Base-by-base conservation (phyloP, 305 asterid genomes). In the Nicotiana rustica region DNA sequence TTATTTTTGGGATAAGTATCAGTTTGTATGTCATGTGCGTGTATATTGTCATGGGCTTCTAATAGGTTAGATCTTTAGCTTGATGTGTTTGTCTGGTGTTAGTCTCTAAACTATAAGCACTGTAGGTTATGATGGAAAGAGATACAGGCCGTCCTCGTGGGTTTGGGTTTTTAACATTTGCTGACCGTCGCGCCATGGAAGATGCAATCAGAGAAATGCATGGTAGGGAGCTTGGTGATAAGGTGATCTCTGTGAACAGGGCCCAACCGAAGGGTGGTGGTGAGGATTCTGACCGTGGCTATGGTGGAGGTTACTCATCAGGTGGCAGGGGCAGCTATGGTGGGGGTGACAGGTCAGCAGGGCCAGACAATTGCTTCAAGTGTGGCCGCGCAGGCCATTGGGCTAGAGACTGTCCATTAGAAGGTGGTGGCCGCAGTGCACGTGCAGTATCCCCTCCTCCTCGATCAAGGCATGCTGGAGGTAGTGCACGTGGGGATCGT, bases 131-230 rank as follows among this genome's bases (percentile, higher is more conserved):
- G 98, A 88, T 92, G 86, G 99, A 97, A 88, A 91, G 97, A 88
- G 98, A 93, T 60, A 91, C 99, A 19, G 99, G 98, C 21, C 97
- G 97, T 70, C 99, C 99, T 67, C 97, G 99, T 76, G 99, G 99
- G 81, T 97, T 97, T 88, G 99, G 99, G 41, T 95, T 95, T 89
- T 83, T 97, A 85, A 95, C 99, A 44, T 97, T 95, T 90, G 92
- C 94, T 76, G 99, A 97, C 82, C 94, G 94, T 59, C 91, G 97
- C 33, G 93, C 95, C 25, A 93, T 97, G 99, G 99, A 97, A 41
- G 96, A 92, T 79, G 96, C 99, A 21, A 97, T 97, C 84, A 89
- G 95, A 81, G 98, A 93, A 67, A 97, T 97, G 99, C 90, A 97
- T 69, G 99, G 98, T 66, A 84, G 98, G 86, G 99, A 95, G 87